Evolutionary conservation across 179 eudicot genomes (phyloP), one percentile per base, ranked within the genome.

Genomic region (Spinacia oleracea): DNA sequence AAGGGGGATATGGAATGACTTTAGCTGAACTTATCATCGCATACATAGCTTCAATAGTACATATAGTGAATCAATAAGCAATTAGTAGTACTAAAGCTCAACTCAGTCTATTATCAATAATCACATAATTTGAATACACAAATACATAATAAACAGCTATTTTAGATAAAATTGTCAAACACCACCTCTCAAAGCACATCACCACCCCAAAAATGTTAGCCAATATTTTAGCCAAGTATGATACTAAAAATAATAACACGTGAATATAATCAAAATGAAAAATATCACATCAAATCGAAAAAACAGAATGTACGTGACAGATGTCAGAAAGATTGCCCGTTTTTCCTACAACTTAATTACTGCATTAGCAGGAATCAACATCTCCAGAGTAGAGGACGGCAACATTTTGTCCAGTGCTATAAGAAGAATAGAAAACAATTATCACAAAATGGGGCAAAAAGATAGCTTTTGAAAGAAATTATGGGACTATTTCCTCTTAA

Each of bases 261-360:
- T 38, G 21, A 45, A 27, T 12, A 46, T 45, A 43, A 70, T 3
- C 18, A 23, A 69, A 43, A 45, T 11, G n/a, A 46, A 71, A 71
- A 15, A 31, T 31, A 23, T 51, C 45, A 51, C 23, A 18, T 53
- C 62, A 72, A 51, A 25, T 34, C 73, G 32, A 18, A 32, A 74
- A 43, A 27, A 50, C 34, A 65, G 5, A 74, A 73, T 83, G 43
- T 69, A 92, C 99, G 93, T 93, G 91, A 23, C 96, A 93, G 23
- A 96, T 88, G 82, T 96, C 93, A 40, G 89, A 89, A 74, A 96
- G 77, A 78, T 96, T 96, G 43, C 66, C 98, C 98, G 76, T 90
- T 90, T 90, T 93, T 25, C 99, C 99, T 56, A 91, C 48, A 76
- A 96, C 99, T 89, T 96, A 55, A 88, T 89, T 56, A 89, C 89